Evolutionary conservation across 352 stramenopile species (phyloP), one percentile per base, ranked within the genome.

Genomic region (Globisporangium echinulatum): DNA sequence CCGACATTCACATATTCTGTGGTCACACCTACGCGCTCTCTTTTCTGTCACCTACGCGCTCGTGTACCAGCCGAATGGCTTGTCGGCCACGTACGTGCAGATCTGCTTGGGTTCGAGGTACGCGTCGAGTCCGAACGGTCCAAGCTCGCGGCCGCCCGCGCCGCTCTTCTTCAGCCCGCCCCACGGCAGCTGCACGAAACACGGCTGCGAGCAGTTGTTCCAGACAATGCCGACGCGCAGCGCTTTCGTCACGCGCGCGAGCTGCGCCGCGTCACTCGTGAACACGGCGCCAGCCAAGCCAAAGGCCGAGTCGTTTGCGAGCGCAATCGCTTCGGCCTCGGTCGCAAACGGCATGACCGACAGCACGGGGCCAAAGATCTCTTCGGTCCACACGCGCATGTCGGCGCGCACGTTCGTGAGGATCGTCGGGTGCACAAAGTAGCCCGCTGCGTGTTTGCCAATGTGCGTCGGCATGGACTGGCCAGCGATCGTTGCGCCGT

Each of bases 291-390:
- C 78, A 0, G 83, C 85, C 15, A 96, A 70, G 0, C 86, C 86
- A 53, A 90, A 94, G 49, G 92, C 80, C 43, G 69, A 81, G 51
- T 88, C 75, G 61, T 90, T 93, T 51, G 80, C 76, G 48, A 88
- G 61, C 10, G 49, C 62, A n/a, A 97, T 70, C 7, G 82, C 89
- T 54, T 97, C 88, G 19, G 74, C 76, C 52, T 95, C 85, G 13
- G 79, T 90, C 51, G 89, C 85, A 71, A 97, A 97, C 38, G 76
- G 81, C 70, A 92, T 84, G 3, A 96, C 69, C 0, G 72, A 87
- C 15, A 96, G 65, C 52, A 97, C 88, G 37, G 90, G 90, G 0
- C 91, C 91, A 51, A 97, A 97, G 48, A 96, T 96, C 66, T 96
- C 87, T 43, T 91, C 79, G 38, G 69, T 77, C 82, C 84, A 94